Evolutionary conservation across 805 yeast genomes (phyloP).

Genomic region (Schizosaccharomyces osmophilus): DNA sequence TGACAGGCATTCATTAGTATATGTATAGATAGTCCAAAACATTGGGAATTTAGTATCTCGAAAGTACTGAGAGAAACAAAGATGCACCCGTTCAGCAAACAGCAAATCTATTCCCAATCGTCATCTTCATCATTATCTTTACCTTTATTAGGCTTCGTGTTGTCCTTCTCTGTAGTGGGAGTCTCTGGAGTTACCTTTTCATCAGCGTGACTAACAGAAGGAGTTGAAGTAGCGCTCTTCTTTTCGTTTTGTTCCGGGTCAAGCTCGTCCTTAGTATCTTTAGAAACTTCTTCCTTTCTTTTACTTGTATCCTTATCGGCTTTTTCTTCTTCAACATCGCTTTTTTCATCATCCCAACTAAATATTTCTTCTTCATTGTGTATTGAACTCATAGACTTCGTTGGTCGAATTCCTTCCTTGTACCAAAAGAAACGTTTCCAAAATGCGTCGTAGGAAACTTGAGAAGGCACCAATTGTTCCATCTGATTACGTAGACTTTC

Average conservation of each 20-base stretch:
- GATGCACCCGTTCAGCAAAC: too few relatives aligned
- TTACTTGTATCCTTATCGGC: conserved; percentile 3
- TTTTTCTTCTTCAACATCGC: background rate
- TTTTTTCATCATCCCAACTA: background rate
- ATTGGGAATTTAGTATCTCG: too few relatives aligned
- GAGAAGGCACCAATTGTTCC: conserved; percentile 1
- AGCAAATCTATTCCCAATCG: background rate
- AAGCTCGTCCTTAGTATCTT: background rate
- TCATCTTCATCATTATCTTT: background rate
- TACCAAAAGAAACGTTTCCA: background rate
- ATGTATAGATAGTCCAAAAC: too few relatives aligned
- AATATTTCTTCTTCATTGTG: conserved; percentile 7
- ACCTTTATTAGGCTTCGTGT: background rate
- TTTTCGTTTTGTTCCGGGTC: too few relatives aligned
- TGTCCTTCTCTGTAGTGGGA: background rate
- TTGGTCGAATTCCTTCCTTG: background rate
- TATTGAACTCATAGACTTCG: conserved; percentile 8
- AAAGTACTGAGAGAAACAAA: too few relatives aligned
- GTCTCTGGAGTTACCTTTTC: background rate
- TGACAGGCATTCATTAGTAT: too few relatives aligned
- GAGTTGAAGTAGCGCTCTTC: too few relatives aligned
- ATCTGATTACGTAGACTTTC: background rate
- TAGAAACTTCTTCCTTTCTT: background rate
- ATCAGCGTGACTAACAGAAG: too few relatives aligned
- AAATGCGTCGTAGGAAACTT: background rate